Evolutionary conservation across 352 stramenopile species (phyloP), one percentile per base, ranked within the genome.

Genomic region (Pythium folliculosum): DNA sequence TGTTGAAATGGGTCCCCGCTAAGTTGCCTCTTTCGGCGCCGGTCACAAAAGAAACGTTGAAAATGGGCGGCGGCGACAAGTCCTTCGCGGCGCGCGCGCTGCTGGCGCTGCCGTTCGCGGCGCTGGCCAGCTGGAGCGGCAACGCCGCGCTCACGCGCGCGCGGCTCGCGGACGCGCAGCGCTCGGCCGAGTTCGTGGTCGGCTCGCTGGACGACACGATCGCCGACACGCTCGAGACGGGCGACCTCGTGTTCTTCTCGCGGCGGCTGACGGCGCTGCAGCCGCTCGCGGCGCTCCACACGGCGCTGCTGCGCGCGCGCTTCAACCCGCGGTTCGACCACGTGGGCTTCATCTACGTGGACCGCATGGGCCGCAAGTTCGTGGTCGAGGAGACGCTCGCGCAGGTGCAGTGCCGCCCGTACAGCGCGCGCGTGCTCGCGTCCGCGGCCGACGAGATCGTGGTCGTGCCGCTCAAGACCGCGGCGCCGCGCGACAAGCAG

Each of bases 131-230:
- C 17, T 95, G 88, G 88, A 92, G 82, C 59, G 79, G 69, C 63
- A 90, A 94, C 45, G 88, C 84, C 12, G 71, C 64, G 60, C 75
- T 88, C 45, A 71, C 66, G 38, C 86, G 84, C 52, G 77, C 86
- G 71, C 70, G 69, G 6, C 80, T 82, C 57, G 67, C 63, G 10
- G 63, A 69, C 25, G 54, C 63, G 22, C 63, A 86, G 25, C 72
- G 40, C 61, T 71, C 16, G 72, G 68, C 32, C 25, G 78, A 90
- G 51, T 95, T 95, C 65, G 63, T 88, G 21, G 65, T 84, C 8
- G 88, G 88, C 32, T 94, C 86, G 32, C 92, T 95, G 81, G 84
- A 95, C 70, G 88, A 95, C 75, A 88, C 77, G 57, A 90, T 95
- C 57, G 88, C 89, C 81, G 88, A 95, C 70, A 90, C 86, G 57